phyloP scores from a whole-genome alignment of 306 rosid genomes.

The Trifolium pratense region DNA sequence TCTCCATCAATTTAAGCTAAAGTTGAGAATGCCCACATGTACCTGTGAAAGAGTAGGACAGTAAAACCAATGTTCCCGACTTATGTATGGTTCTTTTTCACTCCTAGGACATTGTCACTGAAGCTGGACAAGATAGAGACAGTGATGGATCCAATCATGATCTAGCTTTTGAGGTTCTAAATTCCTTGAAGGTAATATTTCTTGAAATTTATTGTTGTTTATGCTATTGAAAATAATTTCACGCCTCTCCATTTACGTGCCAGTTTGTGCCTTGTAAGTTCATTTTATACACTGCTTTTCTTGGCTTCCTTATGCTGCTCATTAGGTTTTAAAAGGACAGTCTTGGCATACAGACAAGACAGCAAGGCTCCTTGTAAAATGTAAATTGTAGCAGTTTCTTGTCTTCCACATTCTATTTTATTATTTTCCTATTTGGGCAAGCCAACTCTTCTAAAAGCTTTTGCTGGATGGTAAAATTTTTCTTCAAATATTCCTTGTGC shows the following conservation, averaged over 20 bases:
- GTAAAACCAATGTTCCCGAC: slow-evolving; percentile 11
- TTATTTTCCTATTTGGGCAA: slow-evolving; percentile 16
- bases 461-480: neutral
- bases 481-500: neutral
- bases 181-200: slow-evolving; percentile 69
- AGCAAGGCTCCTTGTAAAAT: neutral
- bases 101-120: slow-evolving; percentile 67
- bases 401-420: slow-evolving; percentile 10
- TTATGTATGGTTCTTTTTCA: slow-evolving; percentile 13
- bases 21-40: slow-evolving; percentile 27
- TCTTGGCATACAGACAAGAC: slow-evolving; percentile 21
- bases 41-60: slow-evolving; percentile 16
- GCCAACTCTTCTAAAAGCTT: neutral
- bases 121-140: slow-evolving; percentile 58
- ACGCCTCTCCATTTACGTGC: slow-evolving; percentile 16
- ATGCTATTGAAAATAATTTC: slow-evolving; percentile 30
- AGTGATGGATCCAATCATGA: slow-evolving; percentile 54
- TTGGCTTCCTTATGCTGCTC: slow-evolving; percentile 17
- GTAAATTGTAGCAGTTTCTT: slow-evolving; percentile 9
- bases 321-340: slow-evolving; percentile 9
- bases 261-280: neutral
- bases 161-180: slow-evolving; percentile 58
- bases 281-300: slow-evolving; percentile 36
- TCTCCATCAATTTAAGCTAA: slow-evolving; percentile 22
- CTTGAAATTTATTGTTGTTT: no score